phyloP scores from a whole-genome alignment of 2,329 filamentous ascomycete genomes.

The Aspergillus sp. region DNA sequence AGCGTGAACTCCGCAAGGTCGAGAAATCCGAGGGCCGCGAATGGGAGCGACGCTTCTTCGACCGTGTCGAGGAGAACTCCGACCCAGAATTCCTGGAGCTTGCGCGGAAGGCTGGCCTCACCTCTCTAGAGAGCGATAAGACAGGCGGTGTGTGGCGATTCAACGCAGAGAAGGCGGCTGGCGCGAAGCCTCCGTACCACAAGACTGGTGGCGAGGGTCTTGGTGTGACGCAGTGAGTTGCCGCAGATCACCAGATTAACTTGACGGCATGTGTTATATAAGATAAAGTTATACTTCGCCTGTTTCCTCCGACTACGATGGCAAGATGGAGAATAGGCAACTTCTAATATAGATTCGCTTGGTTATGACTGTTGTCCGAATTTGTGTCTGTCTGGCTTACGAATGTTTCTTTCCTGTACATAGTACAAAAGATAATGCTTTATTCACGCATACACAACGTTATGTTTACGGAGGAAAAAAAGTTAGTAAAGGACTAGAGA shows the following conservation, averaged over 20 bases:
- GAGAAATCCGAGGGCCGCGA: conserved; percentile 72
- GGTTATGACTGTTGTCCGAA: not conserved
- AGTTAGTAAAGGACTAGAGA: not conserved
- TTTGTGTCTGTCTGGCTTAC: not conserved
- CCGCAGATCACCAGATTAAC: too few relatives aligned
- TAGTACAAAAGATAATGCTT: conserved; percentile 1
- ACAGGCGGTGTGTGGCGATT: conserved; percentile 72
- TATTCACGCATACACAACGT: not conserved
- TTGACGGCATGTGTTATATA: not conserved
- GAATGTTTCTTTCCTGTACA: conserved; percentile 4
- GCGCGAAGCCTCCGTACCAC: conserved; percentile 45
- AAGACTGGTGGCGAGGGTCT: conserved; percentile 40
- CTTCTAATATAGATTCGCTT: conserved; percentile 4
- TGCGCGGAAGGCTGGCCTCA: conserved; percentile 41
- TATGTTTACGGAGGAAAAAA: not conserved
- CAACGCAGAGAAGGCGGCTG: conserved; percentile 55
- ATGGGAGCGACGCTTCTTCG: conserved; percentile 88
- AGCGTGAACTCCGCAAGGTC: conserved; percentile 72
- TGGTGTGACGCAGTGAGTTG: conserved; percentile 26
- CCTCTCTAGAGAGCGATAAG: conserved; percentile 59
- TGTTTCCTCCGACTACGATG: not conserved
- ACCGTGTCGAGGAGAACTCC: conserved; percentile 34
- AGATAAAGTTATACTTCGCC: not conserved
- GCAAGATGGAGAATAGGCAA: not conserved
- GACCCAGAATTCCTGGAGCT: conserved; percentile 45